These are phyloP conservation scores for Nigrograna mackinnonii DNA, from an alignment of 2,329 filamentous ascomycete species.

Conservation along the genomic window DNA sequence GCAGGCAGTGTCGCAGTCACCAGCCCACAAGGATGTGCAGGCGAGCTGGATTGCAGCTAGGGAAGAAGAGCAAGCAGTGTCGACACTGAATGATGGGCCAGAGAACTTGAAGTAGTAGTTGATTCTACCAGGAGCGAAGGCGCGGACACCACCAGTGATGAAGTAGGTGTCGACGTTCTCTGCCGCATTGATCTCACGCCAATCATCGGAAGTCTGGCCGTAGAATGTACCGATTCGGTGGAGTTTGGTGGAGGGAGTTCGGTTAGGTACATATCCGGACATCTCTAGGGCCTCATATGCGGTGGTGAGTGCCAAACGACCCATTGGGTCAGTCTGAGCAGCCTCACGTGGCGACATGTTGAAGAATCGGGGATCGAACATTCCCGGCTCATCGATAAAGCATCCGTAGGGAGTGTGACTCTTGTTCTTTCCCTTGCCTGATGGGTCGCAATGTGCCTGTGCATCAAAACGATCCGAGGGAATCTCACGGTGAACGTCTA, in stretches of 20 bases:
- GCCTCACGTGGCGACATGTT: conserved; percentile 85
- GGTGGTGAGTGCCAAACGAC: conserved; percentile 74
- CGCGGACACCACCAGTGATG: conserved; percentile 65
- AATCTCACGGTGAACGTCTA: conserved; percentile 71
- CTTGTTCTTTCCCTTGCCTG: conserved; percentile 75
- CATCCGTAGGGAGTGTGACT: conserved; percentile 77
- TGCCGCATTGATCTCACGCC: conserved; percentile 73
- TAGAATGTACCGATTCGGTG: conserved; percentile 74
- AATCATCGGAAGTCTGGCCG: conserved; percentile 76
- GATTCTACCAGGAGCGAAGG: conserved; percentile 67
- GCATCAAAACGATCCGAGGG: conserved; percentile 75
- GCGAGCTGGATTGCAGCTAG: conserved; percentile 72
- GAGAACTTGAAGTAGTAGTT: conserved; percentile 79
- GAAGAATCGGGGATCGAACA: conserved; percentile 84
- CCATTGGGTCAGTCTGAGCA: conserved; percentile 79
- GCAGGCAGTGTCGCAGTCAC: conserved; percentile 80
- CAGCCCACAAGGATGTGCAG: conserved; percentile 73
- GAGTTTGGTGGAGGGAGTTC: conserved; percentile 68
- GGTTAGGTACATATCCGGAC: conserved; percentile 75
- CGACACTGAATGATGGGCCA: conserved; percentile 72
- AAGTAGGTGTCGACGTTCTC: conserved; percentile 74
- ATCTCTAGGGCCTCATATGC: conserved; percentile 83
- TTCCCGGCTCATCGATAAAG: conserved; percentile 74
- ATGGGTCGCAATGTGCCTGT: conserved; percentile 70
- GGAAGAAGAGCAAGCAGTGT: conserved; percentile 79